phyloP scores from a whole-genome alignment of 305 asterid species.

The Fraxinus paxiana region DNA sequence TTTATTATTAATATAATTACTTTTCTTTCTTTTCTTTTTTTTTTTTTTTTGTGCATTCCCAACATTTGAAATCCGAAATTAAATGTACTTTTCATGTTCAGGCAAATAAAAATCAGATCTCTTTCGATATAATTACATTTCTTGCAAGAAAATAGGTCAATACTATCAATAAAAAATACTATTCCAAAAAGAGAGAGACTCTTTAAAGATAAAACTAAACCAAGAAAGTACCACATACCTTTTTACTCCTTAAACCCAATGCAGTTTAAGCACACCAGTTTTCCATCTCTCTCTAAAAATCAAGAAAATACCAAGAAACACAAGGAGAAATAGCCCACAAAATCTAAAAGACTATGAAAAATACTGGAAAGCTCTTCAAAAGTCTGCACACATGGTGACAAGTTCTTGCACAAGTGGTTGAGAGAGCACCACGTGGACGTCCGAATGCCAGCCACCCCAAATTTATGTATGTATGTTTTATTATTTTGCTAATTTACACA shows the following conservation, averaged over 20 bases:
- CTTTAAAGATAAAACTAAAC: constrained; percentile 18
- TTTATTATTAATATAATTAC: background rate
- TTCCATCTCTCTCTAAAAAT: background rate
- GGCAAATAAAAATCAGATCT: constrained; percentile 17
- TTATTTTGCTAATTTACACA: background rate
- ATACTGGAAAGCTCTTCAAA: background rate
- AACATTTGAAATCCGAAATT: constrained; percentile 8
- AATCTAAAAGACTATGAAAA: constrained; percentile 17
- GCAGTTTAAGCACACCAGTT: constrained; percentile 15
- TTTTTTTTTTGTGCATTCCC: background rate
- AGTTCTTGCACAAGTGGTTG: constrained; percentile 38
- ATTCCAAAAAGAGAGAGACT: background rate
- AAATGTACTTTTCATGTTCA: background rate
- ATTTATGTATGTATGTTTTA: background rate
- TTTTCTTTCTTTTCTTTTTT: no score
- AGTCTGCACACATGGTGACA: constrained; percentile 15
- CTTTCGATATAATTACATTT: constrained; percentile 11
- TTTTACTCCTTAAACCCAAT: constrained; percentile 23
- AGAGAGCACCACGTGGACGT: constrained; percentile 50
- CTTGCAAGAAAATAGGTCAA: constrained; percentile 1
- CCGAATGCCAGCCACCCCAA: constrained; percentile 30
- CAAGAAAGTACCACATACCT: constrained; percentile 31
- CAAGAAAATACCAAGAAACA: constrained; percentile 1
- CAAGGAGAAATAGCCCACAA: background rate
- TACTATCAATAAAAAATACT: constrained; percentile 1